These are phyloP conservation scores for Paramecium tetraurelia DNA, from an alignment of 73 alveolate genomes.

Conservation along the genomic window DNA sequence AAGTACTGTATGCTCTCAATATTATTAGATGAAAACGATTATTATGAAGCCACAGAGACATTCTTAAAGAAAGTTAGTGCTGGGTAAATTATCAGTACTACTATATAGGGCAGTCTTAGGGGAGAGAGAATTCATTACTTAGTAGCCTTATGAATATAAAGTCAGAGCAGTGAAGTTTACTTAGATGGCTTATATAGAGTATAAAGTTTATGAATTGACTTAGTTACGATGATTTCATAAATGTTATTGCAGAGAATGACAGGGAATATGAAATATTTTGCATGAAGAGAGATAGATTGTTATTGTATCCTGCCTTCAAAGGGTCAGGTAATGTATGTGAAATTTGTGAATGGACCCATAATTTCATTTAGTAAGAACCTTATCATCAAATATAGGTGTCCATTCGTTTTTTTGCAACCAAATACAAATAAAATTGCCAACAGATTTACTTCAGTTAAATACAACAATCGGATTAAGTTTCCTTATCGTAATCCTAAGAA, in stretches of 20 bases:
- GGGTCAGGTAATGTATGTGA: conserved; percentile 43
- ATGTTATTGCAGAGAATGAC: background rate
- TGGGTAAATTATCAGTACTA: background rate
- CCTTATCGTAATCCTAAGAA: background rate
- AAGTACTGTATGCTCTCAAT: background rate
- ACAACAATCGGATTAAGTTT: background rate
- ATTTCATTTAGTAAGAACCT: background rate
- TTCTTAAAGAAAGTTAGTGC: background rate
- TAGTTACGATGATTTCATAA: conserved; percentile 23
- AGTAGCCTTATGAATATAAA: background rate
- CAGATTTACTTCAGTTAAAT: background rate
- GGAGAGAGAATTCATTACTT: conserved; percentile 38
- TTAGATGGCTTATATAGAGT: background rate
- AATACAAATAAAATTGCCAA: conserved; percentile 23
- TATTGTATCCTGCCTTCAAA: background rate
- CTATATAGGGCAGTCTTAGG: background rate
- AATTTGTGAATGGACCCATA: conserved; percentile 40
- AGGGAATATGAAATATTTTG: conserved; percentile 27
- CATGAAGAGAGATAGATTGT: background rate
- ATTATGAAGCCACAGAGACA: background rate
- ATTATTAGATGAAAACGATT: background rate
- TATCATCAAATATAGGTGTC: background rate
- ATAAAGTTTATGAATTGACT: background rate
- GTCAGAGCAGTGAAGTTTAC: conserved; percentile 44
- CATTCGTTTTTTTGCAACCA: conserved; percentile 23